These are phyloP conservation scores for Fonsecaea monophora DNA, from an alignment of 2,329 filamentous ascomycete species.

Conservation along the genomic window DNA sequence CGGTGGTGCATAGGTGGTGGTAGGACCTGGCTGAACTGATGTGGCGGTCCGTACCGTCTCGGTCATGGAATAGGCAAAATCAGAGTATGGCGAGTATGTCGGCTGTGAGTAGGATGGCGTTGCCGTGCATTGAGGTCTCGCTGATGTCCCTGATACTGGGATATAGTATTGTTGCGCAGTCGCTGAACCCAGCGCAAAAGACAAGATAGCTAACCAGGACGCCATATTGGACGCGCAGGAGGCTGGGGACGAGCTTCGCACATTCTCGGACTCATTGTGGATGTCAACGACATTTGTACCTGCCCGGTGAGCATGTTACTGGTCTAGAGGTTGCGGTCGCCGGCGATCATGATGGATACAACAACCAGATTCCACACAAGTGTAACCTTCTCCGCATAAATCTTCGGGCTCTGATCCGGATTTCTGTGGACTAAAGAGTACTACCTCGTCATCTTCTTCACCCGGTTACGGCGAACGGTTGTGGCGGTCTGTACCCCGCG, in stretches of 20 bases:
- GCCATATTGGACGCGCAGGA: conserved; percentile 9
- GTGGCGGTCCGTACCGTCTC: conserved; percentile 45
- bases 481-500: neutral
- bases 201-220: neutral
- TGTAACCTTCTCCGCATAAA: conserved; percentile 5
- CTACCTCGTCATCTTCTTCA: neutral
- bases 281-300: neutral
- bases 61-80: conserved; percentile 43
- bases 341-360: neutral
- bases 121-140: conserved; percentile 41
- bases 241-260: neutral
- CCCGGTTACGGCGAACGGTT: neutral
- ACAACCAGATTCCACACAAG: neutral
- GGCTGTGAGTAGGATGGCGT: conserved; percentile 31
- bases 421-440: neutral
- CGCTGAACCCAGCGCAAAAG: neutral
- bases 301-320: neutral
- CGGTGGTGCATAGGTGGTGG: conserved; percentile 42
- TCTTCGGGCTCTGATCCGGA: neutral
- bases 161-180: conserved; percentile 42
- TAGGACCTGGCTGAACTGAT: conserved; percentile 44
- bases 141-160: conserved; percentile 40
- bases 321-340: neutral
- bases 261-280: neutral
- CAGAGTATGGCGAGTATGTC: conserved; percentile 40